These are phyloP conservation scores for Adansonia madagascariensis DNA, from an alignment of 441 rosid species.

Conservation along the genomic window DNA sequence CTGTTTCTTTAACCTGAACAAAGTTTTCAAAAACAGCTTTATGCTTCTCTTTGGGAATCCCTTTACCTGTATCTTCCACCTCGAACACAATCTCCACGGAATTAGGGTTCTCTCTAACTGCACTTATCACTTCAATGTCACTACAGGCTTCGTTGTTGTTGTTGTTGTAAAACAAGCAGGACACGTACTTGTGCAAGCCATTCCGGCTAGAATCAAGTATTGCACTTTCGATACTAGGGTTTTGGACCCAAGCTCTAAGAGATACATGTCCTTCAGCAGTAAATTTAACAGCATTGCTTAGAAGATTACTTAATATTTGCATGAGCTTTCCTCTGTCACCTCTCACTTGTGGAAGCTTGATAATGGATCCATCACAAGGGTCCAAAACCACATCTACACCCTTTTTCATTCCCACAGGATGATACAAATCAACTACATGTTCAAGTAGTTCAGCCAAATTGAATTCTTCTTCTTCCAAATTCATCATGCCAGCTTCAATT, in stretches of 20 bases:
- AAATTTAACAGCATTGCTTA: conserved; percentile 83
- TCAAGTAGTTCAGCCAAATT: conserved; percentile 61
- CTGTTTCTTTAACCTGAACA: conserved; percentile 77
- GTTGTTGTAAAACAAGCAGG: conserved; percentile 32
- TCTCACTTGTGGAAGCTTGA: conserved; percentile 50
- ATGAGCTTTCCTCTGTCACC: conserved; percentile 71
- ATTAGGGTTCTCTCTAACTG: conserved; percentile 29
- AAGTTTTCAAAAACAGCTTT: conserved; percentile 74
- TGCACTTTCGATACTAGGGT: conserved; percentile 38
- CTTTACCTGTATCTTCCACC: conserved; percentile 86
- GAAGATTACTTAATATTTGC: conserved; percentile 63
- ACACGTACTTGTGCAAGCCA: conserved; percentile 27
- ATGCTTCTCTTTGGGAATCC: conserved; percentile 72
- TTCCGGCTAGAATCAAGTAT: conserved; percentile 35
- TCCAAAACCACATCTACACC: conserved; percentile 74
- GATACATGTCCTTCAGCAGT: conserved; percentile 64
- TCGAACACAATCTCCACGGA: conserved; percentile 61
- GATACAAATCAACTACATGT: conserved; percentile 57
- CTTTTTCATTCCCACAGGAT: conserved; percentile 64
- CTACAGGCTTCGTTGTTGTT: conserved; percentile 18
- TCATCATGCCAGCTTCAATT: conserved; percentile 83
- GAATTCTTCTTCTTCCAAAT: conserved; percentile 70
- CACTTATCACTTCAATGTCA: conserved; percentile 25
- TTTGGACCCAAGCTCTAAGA: conserved; percentile 64
- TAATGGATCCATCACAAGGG: conserved; percentile 57